phyloP scores from a whole-genome alignment of 2,329 filamentous ascomycete genomes.

The Chaetomiaceae sp. region DNA sequence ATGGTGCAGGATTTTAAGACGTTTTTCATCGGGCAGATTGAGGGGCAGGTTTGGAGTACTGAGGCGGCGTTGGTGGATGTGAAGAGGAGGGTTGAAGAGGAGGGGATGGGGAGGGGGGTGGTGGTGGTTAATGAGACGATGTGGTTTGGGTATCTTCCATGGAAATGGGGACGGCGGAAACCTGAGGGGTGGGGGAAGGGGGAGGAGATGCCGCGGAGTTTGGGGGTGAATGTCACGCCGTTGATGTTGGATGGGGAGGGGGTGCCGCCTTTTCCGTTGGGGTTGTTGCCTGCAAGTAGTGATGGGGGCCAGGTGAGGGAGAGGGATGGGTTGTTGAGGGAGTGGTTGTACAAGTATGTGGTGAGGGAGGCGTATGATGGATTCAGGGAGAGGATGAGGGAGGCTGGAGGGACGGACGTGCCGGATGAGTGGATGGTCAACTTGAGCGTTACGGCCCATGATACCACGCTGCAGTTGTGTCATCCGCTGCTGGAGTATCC shows the following conservation, averaged over 20 bases:
- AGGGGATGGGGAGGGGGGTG: slow-evolving; percentile 34
- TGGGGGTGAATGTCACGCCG: slow-evolving; percentile 37
- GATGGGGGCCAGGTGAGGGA: background rate
- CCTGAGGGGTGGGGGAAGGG: slow-evolving; percentile 34
- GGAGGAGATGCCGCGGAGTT: background rate
- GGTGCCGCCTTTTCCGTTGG: slow-evolving; percentile 18
- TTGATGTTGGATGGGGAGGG: slow-evolving; percentile 35
- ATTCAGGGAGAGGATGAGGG: slow-evolving; percentile 26
- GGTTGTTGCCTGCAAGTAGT: slow-evolving; percentile 4
- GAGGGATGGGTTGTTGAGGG: slow-evolving; percentile 12
- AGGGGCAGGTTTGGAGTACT: slow-evolving; percentile 15
- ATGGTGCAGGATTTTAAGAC: slow-evolving; percentile 29
- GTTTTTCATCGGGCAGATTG: slow-evolving; percentile 33
- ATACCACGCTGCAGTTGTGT: slow-evolving; percentile 37
- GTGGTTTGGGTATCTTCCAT: slow-evolving; percentile 33
- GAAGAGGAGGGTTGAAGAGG: slow-evolving; percentile 19
- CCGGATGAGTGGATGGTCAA: slow-evolving; percentile 17
- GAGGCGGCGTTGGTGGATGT: slow-evolving; percentile 30
- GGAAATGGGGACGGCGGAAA: slow-evolving; percentile 28
- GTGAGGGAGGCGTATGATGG: slow-evolving; percentile 16
- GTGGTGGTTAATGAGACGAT: slow-evolving; percentile 39
- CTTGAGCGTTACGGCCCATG: slow-evolving; percentile 25
- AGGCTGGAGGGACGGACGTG: slow-evolving; percentile 10
- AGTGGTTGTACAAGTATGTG: slow-evolving; percentile 15
- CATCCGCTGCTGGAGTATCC: slow-evolving; percentile 39